These are phyloP conservation scores for Solanum lignicaule DNA, from an alignment of 257 asterid genomes.

Conservation along the genomic window DNA sequence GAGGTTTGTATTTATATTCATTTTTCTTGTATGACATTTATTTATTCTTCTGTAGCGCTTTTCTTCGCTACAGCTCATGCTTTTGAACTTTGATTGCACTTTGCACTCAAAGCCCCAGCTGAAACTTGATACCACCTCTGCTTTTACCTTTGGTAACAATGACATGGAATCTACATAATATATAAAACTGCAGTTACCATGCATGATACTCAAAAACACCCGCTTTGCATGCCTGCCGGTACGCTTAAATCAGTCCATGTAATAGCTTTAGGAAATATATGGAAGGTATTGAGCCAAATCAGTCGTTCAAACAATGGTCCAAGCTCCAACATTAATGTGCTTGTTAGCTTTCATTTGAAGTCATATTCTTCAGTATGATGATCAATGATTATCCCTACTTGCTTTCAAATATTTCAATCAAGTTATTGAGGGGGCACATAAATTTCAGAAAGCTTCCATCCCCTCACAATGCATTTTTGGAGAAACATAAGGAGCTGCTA, in stretches of 20 bases:
- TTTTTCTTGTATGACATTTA: background rate
- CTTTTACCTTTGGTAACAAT: background rate
- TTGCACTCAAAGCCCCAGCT: background rate
- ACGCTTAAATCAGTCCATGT: background rate
- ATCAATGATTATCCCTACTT: background rate
- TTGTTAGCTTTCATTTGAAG: background rate
- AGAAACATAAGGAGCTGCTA: background rate
- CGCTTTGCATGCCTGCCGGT: background rate
- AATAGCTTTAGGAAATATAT: background rate
- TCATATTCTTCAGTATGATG: background rate
- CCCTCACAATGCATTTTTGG: background rate
- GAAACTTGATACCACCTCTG: background rate
- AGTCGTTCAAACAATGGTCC: background rate
- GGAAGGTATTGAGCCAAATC: background rate
- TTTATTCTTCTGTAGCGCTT: background rate
- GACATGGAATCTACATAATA: background rate
- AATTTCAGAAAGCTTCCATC: background rate
- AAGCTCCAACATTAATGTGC: background rate
- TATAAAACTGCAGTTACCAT: background rate
- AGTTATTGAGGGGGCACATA: background rate
- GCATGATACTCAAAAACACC: background rate
- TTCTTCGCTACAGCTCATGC: background rate
- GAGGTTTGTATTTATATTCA: background rate
- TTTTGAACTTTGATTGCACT: background rate
- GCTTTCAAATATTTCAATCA: background rate